Evolutionary conservation across 2,329 filamentous ascomycete genomes (phyloP).

Genomic region (Aspergillus latus): DNA sequence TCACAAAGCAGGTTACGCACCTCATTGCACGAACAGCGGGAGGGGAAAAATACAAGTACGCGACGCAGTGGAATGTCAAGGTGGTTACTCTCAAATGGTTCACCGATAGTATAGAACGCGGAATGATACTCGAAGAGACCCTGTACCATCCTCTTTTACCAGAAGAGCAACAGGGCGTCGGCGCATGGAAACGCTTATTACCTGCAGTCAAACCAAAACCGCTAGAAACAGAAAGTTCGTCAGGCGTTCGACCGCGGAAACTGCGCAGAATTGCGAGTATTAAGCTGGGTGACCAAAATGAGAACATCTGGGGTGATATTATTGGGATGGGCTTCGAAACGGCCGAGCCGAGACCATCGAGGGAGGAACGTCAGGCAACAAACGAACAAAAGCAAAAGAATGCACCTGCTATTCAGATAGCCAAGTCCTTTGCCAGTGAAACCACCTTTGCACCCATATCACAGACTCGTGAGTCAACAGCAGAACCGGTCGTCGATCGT

Average conservation of each 20-base stretch:
- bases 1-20: constrained; percentile 84
- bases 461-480: constrained; percentile 22
- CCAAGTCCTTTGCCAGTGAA: constrained; percentile 41
- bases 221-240: constrained; percentile 47
- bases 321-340: constrained; percentile 52
- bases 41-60: constrained; percentile 87
- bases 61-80: constrained; percentile 76
- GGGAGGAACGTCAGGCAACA: constrained; percentile 29
- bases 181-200: constrained; percentile 66
- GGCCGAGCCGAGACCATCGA: constrained; percentile 26
- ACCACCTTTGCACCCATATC: constrained; percentile 32
- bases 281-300: constrained; percentile 75
- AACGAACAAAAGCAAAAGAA: constrained; percentile 17
- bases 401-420: constrained; percentile 31
- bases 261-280: constrained; percentile 83
- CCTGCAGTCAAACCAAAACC: constrained; percentile 25
- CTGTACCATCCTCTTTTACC: constrained; percentile 76
- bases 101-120: constrained; percentile 74
- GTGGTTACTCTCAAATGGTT: constrained; percentile 85
- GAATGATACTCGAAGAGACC: constrained; percentile 87
- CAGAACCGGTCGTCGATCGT: constrained; percentile 25
- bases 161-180: constrained; percentile 68
- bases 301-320: constrained; percentile 89
- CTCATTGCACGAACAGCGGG: constrained; percentile 75
- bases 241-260: constrained; percentile 69